Percentiles rank a stretch among this genome's conserved stretches.
phyloP scores from a whole-genome alignment of 192 early-diverging fungal species.

The Coemansia furcata region DNA sequence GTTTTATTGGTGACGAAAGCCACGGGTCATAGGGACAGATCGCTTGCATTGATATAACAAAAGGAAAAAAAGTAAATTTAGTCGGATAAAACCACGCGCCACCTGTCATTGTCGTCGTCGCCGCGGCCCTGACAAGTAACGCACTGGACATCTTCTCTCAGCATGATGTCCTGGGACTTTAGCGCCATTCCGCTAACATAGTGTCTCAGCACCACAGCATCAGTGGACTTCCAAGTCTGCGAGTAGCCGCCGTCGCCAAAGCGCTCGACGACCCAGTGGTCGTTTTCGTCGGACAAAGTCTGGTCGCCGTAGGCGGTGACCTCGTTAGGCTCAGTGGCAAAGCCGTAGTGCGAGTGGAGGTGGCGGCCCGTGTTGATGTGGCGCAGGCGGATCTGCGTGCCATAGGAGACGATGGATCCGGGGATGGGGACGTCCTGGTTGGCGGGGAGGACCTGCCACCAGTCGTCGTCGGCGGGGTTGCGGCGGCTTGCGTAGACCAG shows the following conservation, averaged over 20 bases:
- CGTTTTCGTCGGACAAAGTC: slow-evolving; percentile 53
- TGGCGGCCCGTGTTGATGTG: slow-evolving; percentile 53
- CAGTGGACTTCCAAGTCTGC: slow-evolving; percentile 50
- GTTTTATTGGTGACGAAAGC: too few species aligned
- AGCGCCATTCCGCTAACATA: slow-evolving; percentile 53
- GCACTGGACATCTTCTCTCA: slow-evolving; percentile 46
- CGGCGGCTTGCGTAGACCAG: slow-evolving; percentile 53
- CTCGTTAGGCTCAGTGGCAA: slow-evolving; percentile 55
- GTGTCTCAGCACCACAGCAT: slow-evolving; percentile 52
- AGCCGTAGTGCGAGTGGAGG: slow-evolving; percentile 57
- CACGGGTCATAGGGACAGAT: slow-evolving; percentile 1
- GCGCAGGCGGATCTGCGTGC: slow-evolving; percentile 54
- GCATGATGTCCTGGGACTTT: slow-evolving; percentile 41
- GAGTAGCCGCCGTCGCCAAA: slow-evolving; percentile 48
- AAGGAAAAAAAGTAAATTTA: slow-evolving; percentile 2
- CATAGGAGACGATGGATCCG: slow-evolving; percentile 49
- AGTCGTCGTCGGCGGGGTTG: slow-evolving; percentile 38
- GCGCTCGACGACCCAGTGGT: slow-evolving; percentile 58
- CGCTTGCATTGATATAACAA: slow-evolving; percentile 5
- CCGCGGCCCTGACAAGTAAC: slow-evolving; percentile 54
- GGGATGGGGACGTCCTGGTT: slow-evolving; percentile 36
- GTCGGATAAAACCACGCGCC: slow-evolving; percentile 27
- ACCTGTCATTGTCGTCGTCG: slow-evolving; percentile 58
- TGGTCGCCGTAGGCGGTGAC: slow-evolving; percentile 57
- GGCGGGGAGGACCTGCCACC: slow-evolving; percentile 58